These are phyloP conservation scores for Stylonectria norvegica DNA, from an alignment of 2,329 filamentous ascomycete genomes.

Conservation along the genomic window DNA sequence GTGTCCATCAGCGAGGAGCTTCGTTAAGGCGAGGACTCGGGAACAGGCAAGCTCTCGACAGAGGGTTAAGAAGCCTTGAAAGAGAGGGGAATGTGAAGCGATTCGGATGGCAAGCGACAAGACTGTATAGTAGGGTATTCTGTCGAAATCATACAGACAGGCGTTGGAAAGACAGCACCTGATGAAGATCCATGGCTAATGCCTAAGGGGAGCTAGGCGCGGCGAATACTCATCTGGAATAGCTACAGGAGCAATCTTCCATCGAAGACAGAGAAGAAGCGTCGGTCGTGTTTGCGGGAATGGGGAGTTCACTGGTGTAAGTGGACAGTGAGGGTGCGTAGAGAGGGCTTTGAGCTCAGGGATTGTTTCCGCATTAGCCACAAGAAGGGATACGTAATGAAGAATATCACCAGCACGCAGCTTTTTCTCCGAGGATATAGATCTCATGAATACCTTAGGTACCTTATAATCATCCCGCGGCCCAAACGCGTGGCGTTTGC, in stretches of 20 bases:
- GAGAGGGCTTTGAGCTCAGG: neutral
- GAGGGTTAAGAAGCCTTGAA: neutral
- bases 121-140: slow-evolving; percentile 10
- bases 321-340: neutral
- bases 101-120: too few relatives aligned
- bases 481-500: too few relatives aligned
- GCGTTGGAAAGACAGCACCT: slow-evolving; percentile 18
- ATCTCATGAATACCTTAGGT: too few relatives aligned
- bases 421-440: too few relatives aligned
- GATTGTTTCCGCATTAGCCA: too few relatives aligned
- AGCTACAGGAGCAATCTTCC: too few relatives aligned
- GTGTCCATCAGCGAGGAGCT: slow-evolving; percentile 29
- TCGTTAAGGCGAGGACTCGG: too few relatives aligned
- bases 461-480: too few relatives aligned
- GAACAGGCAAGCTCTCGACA: neutral
- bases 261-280: too few relatives aligned
- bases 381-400: too few relatives aligned
- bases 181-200: neutral
- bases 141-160: slow-evolving; percentile 5
- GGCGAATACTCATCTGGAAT: neutral
- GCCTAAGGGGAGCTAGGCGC: neutral
- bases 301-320: neutral
- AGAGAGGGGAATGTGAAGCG: neutral
- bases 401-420: too few relatives aligned
- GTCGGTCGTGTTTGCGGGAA: too few relatives aligned